Conservation (phyloP, 352 stramenopile species). For the Phytophthora citricola region DNA sequence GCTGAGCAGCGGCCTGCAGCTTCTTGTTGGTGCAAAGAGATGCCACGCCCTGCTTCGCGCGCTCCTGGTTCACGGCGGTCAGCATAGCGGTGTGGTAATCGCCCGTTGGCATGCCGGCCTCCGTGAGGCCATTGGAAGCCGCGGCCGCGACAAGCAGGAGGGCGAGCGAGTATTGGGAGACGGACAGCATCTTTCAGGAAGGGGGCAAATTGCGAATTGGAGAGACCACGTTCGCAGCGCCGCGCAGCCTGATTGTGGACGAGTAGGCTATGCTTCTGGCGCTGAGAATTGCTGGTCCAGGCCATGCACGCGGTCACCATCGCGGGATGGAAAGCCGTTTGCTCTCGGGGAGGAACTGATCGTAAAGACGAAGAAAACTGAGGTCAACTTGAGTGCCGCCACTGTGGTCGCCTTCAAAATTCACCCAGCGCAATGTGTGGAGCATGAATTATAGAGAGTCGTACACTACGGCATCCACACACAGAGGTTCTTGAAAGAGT, state of each 20-base stretch:
- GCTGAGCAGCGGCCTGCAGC: slow-evolving; percentile 20
- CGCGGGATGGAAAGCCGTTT: slow-evolving; percentile 27
- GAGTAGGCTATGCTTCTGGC: slow-evolving; percentile 20
- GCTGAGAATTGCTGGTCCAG: slow-evolving; percentile 24
- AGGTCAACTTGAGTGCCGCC: slow-evolving; percentile 4
- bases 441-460: slow-evolving; percentile 16
- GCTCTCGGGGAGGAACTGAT: slow-evolving; percentile 16
- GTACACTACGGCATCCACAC: background rate
- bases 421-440: slow-evolving; percentile 5
- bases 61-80: slow-evolving; percentile 47
- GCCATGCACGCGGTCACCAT: slow-evolving; percentile 31
- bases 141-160: slow-evolving; percentile 24
- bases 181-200: slow-evolving; percentile 12
- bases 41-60: slow-evolving; percentile 35
- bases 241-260: slow-evolving; percentile 12
- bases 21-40: slow-evolving; percentile 49
- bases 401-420: slow-evolving; percentile 2
- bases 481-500: background rate
- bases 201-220: slow-evolving; percentile 20
- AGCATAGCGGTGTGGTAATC: slow-evolving; percentile 37
- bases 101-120: slow-evolving; percentile 12
- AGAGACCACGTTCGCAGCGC: slow-evolving; percentile 14
- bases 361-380: slow-evolving; percentile 12
- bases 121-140: slow-evolving; percentile 16
- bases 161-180: slow-evolving; percentile 27